Conservation (phyloP, 805 yeast genomes). For the Candida gorgasii region DNA sequence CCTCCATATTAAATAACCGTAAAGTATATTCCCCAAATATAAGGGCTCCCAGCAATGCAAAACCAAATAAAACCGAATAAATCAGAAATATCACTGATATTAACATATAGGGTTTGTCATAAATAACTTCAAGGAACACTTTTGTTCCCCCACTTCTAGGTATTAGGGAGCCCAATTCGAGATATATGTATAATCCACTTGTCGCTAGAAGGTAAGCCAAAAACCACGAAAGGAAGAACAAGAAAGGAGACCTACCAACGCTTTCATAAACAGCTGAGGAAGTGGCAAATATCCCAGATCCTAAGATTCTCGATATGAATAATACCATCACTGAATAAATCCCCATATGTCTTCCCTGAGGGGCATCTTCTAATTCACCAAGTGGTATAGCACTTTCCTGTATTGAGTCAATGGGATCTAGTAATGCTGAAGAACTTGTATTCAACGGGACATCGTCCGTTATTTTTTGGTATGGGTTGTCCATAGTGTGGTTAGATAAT, state of each 20-base stretch:
- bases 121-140: conserved; percentile 68
- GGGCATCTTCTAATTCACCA: conserved; percentile 50
- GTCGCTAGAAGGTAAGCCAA: conserved; percentile 62
- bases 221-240: conserved; percentile 65
- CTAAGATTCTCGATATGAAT: conserved; percentile 68
- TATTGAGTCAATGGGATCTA: conserved; percentile 9
- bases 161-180: conserved; percentile 69
- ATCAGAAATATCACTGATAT: conserved; percentile 52
- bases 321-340: conserved; percentile 62
- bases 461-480: not conserved
- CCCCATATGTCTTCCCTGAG: conserved; percentile 77
- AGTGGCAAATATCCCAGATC: conserved; percentile 77
- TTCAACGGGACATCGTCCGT: not conserved
- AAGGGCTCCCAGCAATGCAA: conserved; percentile 54
- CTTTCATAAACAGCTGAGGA: conserved; percentile 67
- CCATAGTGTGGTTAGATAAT: not conserved
- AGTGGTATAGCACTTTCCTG: conserved; percentile 12
- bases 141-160: conserved; percentile 80
- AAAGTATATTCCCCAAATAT: conserved; percentile 63
- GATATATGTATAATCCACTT: conserved; percentile 63
- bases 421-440: conserved; percentile 10
- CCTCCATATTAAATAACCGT: conserved; percentile 44
- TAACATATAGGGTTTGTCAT: conserved; percentile 57
- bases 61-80: conserved; percentile 55
- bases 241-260: conserved; percentile 64